A percentile compares a stretch with the other conserved stretches of the same genome.
Evolutionary conservation across 495 filamentous ascomycete species (phyloP).

Genomic region (Pseudoneurospora amorphoporcata): DNA sequence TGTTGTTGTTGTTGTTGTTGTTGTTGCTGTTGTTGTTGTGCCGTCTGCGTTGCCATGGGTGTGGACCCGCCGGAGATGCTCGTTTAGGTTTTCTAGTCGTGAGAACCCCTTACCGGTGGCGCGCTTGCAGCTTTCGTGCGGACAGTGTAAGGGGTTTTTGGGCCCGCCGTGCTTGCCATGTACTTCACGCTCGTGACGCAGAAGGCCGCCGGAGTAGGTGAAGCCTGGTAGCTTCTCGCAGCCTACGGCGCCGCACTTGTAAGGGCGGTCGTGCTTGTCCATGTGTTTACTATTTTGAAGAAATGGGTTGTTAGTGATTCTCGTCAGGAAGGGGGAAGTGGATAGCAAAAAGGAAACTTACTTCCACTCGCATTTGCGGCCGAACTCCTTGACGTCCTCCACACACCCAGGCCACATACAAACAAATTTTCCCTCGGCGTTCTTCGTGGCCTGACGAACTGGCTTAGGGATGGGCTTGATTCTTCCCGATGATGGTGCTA

Average conservation of each 20-base stretch:
- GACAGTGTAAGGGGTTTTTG: constrained; percentile 68
- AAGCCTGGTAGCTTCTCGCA: constrained; percentile 89
- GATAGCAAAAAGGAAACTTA: constrained; percentile 37
- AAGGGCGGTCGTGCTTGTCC: constrained; percentile 92
- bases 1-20: neutral
- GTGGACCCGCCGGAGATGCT: constrained; percentile 78
- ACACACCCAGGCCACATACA: constrained; percentile 56
- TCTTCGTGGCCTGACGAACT: constrained; percentile 39
- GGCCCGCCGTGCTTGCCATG: constrained; percentile 79
- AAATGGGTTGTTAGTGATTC: constrained; percentile 2
- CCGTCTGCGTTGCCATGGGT: constrained; percentile 21
- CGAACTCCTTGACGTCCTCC: constrained; percentile 49
- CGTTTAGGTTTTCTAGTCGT: constrained; percentile 76
- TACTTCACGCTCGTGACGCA: constrained; percentile 84
- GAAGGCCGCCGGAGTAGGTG: constrained; percentile 81
- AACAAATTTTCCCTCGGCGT: constrained; percentile 55
- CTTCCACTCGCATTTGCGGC: constrained; percentile 87
- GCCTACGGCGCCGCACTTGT: constrained; percentile 62
- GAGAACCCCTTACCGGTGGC: constrained; percentile 70
- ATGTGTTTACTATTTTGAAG: constrained; percentile 66
- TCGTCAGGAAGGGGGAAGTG: neutral
- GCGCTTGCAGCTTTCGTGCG: constrained; percentile 69
- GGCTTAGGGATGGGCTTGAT: constrained; percentile 41
- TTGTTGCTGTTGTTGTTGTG: neutral
- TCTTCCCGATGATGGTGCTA: constrained; percentile 5